These are phyloP conservation scores for Dacryopinax primogenitus DNA, from an alignment of 768 basidiomycete genomes.

Conservation along the genomic window DNA sequence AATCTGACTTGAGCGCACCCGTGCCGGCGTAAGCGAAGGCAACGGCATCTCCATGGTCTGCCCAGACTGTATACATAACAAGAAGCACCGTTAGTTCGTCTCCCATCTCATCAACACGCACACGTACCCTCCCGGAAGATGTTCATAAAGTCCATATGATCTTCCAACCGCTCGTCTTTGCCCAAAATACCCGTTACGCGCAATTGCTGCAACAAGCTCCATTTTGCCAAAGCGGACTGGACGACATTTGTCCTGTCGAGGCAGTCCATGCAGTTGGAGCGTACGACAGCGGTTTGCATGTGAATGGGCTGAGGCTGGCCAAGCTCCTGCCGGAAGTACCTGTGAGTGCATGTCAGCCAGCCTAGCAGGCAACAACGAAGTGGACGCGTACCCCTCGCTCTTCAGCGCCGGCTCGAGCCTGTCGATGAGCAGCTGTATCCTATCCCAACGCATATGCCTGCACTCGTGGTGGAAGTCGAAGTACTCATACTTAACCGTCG, in stretches of 20 bases:
- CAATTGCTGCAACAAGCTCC: constrained; percentile 68
- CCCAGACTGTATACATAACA: constrained; percentile 59
- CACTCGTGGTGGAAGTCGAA: constrained; percentile 98
- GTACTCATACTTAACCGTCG: constrained; percentile 51
- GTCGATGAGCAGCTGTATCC: constrained; percentile 72
- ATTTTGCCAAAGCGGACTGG: constrained; percentile 81
- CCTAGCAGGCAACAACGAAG: constrained; percentile 11
- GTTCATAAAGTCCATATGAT: constrained; percentile 62
- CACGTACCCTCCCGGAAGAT: constrained; percentile 79
- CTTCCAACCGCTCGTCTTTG: constrained; percentile 59
- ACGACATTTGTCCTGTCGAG: constrained; percentile 95
- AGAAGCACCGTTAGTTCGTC: constrained; percentile 10
- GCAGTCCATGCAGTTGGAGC: constrained; percentile 94
- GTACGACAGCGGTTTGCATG: constrained; percentile 62
- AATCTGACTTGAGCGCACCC: constrained; percentile 92
- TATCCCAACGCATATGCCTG: constrained; percentile 87
- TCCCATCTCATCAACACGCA: neutral
- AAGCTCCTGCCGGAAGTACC: constrained; percentile 66
- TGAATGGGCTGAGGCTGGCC: constrained; percentile 36
- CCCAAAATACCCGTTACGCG: constrained; percentile 57
- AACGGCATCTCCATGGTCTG: constrained; percentile 87
- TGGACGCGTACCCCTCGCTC: constrained; percentile 46
- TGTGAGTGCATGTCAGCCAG: constrained; percentile 22
- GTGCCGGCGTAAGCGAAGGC: constrained; percentile 87
- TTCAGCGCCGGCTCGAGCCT: constrained; percentile 55